Evolutionary conservation across 2,329 filamentous ascomycete genomes (phyloP).

Genomic region (Lithohypha guttulata): DNA sequence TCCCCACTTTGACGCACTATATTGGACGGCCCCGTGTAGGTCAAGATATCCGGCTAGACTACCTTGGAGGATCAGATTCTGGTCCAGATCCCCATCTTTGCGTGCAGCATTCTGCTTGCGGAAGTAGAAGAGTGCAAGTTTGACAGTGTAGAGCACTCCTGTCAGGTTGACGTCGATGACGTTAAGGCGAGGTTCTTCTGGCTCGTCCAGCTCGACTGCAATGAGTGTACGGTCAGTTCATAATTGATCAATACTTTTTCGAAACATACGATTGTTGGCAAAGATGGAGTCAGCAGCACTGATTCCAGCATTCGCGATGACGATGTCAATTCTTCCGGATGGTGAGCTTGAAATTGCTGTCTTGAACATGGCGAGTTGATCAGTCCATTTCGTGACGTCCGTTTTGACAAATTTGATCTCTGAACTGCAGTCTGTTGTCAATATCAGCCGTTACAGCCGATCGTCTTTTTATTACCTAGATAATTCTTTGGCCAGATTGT

Average conservation of each 20-base stretch:
- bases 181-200: conserved; percentile 29
- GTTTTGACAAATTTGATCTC: conserved; percentile 38
- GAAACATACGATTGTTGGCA: too few species aligned
- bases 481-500: background rate
- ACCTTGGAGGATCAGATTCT: conserved; percentile 26
- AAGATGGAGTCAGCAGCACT: too few species aligned
- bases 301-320: conserved; percentile 59
- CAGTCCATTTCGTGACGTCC: conserved; percentile 56
- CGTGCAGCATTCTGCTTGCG: conserved; percentile 20
- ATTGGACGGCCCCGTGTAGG: conserved; percentile 26
- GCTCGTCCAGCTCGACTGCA: too few species aligned
- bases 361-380: conserved; percentile 54
- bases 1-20: conserved; percentile 29
- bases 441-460: too few species aligned
- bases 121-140: conserved; percentile 27
- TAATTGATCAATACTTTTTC: too few species aligned
- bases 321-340: conserved; percentile 48
- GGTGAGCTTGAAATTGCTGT: conserved; percentile 44
- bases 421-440: too few species aligned
- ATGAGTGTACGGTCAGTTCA: too few species aligned
- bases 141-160: conserved; percentile 18
- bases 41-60: conserved; percentile 29
- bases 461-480: background rate
- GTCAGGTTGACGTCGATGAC: conserved; percentile 11
- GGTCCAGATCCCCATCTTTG: conserved; percentile 22